Evolutionary conservation across 2,329 filamentous ascomycete species (phyloP).

Genomic region (Phaeosphaeriaceae sp.): DNA sequence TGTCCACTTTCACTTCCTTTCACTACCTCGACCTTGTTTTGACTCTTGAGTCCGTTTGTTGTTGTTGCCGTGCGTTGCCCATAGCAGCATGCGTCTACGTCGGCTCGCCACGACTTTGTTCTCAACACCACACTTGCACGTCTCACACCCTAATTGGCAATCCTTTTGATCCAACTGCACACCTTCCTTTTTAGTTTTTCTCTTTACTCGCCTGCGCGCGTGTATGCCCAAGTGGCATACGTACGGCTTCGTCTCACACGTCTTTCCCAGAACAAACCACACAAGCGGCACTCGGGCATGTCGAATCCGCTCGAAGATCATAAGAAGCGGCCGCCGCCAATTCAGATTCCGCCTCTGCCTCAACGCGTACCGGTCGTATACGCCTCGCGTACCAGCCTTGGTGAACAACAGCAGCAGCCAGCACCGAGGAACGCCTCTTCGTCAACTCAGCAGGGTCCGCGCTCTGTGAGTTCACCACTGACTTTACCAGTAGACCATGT

Average conservation of each 20-base stretch:
- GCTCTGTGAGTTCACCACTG: conserved; percentile 15
- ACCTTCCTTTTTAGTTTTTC: not conserved
- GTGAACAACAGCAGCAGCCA: conserved; percentile 4
- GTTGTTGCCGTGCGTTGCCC: conserved; percentile 25
- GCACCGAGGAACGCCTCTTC: conserved; percentile 9
- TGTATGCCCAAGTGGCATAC: not conserved
- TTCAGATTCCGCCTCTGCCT: conserved; percentile 23
- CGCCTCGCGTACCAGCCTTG: no score
- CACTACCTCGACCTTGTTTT: not conserved
- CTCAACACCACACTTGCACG: not conserved
- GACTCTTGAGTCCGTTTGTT: conserved; percentile 21
- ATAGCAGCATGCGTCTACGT: conserved; percentile 7
- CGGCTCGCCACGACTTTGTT: not conserved
- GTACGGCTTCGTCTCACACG: not conserved
- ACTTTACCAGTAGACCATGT: conserved; percentile 19
- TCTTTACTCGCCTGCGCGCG: not conserved
- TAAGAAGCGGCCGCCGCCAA: conserved; percentile 38
- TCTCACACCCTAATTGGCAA: not conserved
- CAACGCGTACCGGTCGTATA: not conserved
- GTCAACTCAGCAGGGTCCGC: conserved; percentile 10
- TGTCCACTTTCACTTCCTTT: not conserved
- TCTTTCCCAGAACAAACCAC: not conserved
- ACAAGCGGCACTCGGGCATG: conserved; percentile 18
- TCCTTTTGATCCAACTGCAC: not conserved
- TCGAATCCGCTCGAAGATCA: conserved; percentile 14